Conservation (phyloP, 176 grass and related monocot species). For the Avena atlantica region DNA sequence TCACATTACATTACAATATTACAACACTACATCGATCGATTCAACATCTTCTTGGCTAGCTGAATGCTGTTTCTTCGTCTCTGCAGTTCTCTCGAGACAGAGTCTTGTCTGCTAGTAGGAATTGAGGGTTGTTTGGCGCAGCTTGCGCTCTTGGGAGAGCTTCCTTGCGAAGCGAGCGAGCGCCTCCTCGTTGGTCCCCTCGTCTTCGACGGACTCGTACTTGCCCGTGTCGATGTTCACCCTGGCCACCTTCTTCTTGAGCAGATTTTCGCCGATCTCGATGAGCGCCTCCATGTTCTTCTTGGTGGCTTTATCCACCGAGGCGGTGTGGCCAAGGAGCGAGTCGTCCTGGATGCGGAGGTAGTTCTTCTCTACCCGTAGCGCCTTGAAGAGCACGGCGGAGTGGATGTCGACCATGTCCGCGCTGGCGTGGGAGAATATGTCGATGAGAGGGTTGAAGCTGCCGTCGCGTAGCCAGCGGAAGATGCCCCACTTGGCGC, state of each 20-base stretch:
- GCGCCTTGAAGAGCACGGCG: neutral
- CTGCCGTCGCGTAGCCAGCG: slow-evolving; percentile 54
- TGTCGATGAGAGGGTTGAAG: slow-evolving; percentile 60
- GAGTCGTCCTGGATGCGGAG: slow-evolving; percentile 82
- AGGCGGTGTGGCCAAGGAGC: slow-evolving; percentile 37
- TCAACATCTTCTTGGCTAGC: neutral
- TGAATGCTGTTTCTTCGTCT: neutral
- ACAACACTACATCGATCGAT: too few species aligned
- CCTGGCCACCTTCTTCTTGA: slow-evolving; percentile 57
- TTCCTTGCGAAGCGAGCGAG: slow-evolving; percentile 52
- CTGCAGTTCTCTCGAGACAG: neutral
- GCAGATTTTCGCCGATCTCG: slow-evolving; percentile 41
- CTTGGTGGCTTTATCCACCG: slow-evolving; percentile 66
- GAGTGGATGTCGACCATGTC: slow-evolving; percentile 57
- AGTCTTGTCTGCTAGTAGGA: neutral
- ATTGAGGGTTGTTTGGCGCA: slow-evolving; percentile 29
- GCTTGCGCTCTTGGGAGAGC: slow-evolving; percentile 59
- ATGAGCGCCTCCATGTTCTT: slow-evolving; percentile 71
- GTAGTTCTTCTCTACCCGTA: slow-evolving; percentile 37
- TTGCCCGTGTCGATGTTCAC: slow-evolving; percentile 63
- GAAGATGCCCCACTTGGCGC: slow-evolving; percentile 55
- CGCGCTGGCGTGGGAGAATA: slow-evolving; percentile 67
- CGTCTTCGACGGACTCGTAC: neutral
- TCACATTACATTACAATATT: too few species aligned
- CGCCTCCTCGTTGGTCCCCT: slow-evolving; percentile 58